A percentile compares a stretch with the other conserved stretches of the same genome.
Evolutionary conservation across 2,329 filamentous ascomycete species (phyloP).

Genomic region (Pestalotiopsis sp.): DNA sequence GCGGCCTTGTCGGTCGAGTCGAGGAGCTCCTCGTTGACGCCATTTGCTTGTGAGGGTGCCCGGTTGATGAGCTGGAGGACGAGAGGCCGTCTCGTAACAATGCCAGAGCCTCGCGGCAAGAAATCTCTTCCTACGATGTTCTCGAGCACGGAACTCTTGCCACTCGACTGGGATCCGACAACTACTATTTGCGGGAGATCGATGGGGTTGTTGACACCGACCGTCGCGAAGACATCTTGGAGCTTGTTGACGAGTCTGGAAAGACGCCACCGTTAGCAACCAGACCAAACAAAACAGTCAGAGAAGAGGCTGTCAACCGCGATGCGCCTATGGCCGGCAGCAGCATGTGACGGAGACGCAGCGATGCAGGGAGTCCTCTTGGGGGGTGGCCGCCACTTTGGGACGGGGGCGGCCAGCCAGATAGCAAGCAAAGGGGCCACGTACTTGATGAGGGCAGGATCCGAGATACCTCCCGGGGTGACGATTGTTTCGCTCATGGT

Average conservation of each 20-base stretch:
- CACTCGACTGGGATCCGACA: conserved; percentile 97
- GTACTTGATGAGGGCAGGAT: conserved; percentile 69
- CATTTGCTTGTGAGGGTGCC: conserved; percentile 70
- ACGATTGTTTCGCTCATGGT: conserved; percentile 37
- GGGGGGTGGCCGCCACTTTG: not conserved
- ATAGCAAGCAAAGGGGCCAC: conserved; percentile 26
- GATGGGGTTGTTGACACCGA: conserved; percentile 99
- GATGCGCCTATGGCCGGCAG: conserved; percentile 11
- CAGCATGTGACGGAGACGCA: conserved; percentile 22
- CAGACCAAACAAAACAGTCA: not conserved
- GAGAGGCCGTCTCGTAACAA: conserved; percentile 93
- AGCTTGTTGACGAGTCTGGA: conserved; percentile 92
- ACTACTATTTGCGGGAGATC: conserved; percentile 98
- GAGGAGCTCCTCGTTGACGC: conserved; percentile 67
- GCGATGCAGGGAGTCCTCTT: not conserved
- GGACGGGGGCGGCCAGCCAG: not conserved
- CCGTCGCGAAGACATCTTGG: conserved; percentile 98
- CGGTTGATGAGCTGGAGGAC: conserved; percentile 98
- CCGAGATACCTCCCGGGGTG: conserved; percentile 63
- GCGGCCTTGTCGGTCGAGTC: conserved; percentile 79
- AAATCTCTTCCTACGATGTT: conserved; percentile 99
- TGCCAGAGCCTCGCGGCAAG: conserved; percentile 94
- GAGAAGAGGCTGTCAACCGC: not conserved
- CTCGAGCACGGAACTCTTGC: conserved; percentile 98
- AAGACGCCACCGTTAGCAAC: conserved; percentile 27